These are phyloP conservation scores for Chrysoporthe puriensis DNA, from an alignment of 2,329 filamentous ascomycete species.

Conservation along the genomic window DNA sequence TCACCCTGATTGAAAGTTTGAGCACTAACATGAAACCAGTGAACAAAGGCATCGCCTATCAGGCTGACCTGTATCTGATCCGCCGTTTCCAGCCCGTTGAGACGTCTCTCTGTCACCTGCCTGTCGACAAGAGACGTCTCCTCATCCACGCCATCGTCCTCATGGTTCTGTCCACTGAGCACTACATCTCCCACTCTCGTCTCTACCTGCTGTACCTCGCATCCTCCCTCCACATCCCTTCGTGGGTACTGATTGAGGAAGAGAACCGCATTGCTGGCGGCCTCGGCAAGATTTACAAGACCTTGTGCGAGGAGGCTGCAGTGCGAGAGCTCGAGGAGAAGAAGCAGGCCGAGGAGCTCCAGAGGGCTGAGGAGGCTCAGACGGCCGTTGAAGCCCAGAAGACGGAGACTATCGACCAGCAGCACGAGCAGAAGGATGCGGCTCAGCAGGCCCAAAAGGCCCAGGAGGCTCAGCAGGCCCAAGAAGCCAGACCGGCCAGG, in stretches of 20 bases:
- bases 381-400: constrained; percentile 7
- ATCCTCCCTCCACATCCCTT: constrained; percentile 70
- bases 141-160: constrained; percentile 75
- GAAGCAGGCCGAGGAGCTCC: constrained; percentile 15
- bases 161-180: constrained; percentile 74
- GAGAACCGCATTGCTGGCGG: constrained; percentile 77
- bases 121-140: constrained; percentile 64
- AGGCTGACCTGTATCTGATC: constrained; percentile 49
- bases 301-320: constrained; percentile 51
- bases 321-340: constrained; percentile 39
- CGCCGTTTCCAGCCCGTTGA: constrained; percentile 61
- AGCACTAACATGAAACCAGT: constrained; percentile 29
- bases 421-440: constrained; percentile 47
- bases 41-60: constrained; percentile 42
- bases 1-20: not conserved
- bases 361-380: constrained; percentile 12
- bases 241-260: constrained; percentile 67
- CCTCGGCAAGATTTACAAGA: constrained; percentile 73
- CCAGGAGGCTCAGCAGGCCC: constrained; percentile 59
- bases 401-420: constrained; percentile 48
- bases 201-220: constrained; percentile 71
- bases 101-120: constrained; percentile 63
- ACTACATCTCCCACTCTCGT: constrained; percentile 75
- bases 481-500: constrained; percentile 60
- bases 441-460: constrained; percentile 69